phyloP scores from a whole-genome alignment of 805 yeast genomes.

The Metschnikowia corniflorae region DNA sequence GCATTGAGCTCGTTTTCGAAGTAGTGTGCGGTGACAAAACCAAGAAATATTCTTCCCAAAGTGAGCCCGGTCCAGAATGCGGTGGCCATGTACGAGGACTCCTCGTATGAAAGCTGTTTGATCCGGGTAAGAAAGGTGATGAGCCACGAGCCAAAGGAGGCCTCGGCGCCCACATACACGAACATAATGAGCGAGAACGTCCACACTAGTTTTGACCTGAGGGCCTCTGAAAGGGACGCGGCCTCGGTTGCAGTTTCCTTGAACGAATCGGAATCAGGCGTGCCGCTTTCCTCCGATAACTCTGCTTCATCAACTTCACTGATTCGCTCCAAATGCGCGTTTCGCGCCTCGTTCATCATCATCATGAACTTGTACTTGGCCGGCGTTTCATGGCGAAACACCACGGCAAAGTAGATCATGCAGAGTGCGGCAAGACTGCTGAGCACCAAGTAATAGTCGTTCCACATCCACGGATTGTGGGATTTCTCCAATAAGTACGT shows the following conservation, averaged over 20 bases:
- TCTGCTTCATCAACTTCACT: constrained; percentile 3
- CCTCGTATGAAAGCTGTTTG: constrained; percentile 30
- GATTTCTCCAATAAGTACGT: constrained; percentile 39
- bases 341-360: constrained; percentile 13
- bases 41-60: constrained; percentile 44
- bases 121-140: constrained; percentile 45
- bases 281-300: constrained; percentile 13
- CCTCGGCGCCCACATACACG: constrained; percentile 50
- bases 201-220: constrained; percentile 37
- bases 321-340: constrained; percentile 1
- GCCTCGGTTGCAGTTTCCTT: constrained; percentile 6
- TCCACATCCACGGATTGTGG: constrained; percentile 44
- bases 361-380: constrained; percentile 37
- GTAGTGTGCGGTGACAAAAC: constrained; percentile 49
- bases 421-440: constrained; percentile 23
- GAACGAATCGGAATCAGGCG: neutral
- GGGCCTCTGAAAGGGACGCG: constrained; percentile 28
- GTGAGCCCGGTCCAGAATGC: constrained; percentile 52
- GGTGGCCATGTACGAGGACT: constrained; percentile 47
- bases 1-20: constrained; percentile 48
- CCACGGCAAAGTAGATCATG: constrained; percentile 20
- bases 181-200: constrained; percentile 42
- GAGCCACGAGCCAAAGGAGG: constrained; percentile 52
- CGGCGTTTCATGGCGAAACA: constrained; percentile 43
- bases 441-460: constrained; percentile 41